phyloP scores from a whole-genome alignment of 768 basidiomycete species.

The Podaxis sp. region DNA sequence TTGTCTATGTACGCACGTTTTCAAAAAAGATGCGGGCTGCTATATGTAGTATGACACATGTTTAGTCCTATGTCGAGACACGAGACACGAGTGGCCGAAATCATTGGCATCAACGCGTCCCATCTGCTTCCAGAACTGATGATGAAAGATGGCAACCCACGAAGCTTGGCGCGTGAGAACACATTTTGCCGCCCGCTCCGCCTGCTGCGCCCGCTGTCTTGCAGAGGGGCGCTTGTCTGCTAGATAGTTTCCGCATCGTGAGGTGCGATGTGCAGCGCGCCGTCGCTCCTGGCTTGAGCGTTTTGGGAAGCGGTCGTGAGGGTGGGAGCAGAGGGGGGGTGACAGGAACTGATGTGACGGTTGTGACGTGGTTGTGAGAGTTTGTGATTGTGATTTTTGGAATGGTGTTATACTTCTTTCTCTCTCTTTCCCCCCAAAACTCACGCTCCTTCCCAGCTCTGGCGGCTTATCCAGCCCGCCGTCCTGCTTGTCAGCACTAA shows the following conservation, averaged over 20 bases:
- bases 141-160: slow-evolving; percentile 7
- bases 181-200: background rate
- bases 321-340: background rate
- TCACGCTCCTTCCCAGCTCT: slow-evolving; percentile 39
- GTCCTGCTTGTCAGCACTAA: slow-evolving; percentile 25
- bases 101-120: background rate
- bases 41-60: slow-evolving; percentile 1
- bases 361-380: slow-evolving; percentile 1
- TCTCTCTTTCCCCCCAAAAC: slow-evolving; percentile 12
- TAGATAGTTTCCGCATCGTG: too few relatives aligned
- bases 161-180: background rate
- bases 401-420: slow-evolving; percentile 4
- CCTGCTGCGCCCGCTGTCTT: background rate
- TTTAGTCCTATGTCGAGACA: background rate
- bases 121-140: background rate
- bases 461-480: slow-evolving; percentile 26
- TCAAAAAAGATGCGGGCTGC: background rate
- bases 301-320: too few relatives aligned
- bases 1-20: background rate
- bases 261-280: too few relatives aligned
- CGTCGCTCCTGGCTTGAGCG: too few relatives aligned
- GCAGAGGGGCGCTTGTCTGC: background rate
- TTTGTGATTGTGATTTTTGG: slow-evolving; percentile 5
- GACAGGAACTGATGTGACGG: background rate
- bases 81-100: background rate